Conservation (phyloP, 2,329 filamentous ascomycete genomes). For the Waltergamsia citrina region DNA sequence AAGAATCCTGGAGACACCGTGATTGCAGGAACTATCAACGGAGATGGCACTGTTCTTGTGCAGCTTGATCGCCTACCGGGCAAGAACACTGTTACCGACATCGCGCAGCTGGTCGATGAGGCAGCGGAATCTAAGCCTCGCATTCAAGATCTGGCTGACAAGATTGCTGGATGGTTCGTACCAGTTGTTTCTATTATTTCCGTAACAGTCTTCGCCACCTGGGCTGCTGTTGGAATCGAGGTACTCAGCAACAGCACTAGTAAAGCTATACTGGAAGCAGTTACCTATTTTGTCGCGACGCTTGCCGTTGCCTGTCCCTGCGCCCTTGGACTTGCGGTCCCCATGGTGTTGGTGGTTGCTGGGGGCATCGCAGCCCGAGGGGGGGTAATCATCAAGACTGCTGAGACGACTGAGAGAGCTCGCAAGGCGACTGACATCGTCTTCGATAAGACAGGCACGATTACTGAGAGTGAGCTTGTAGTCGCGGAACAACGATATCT, state of each 20-base stretch:
- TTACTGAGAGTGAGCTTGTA: constrained; percentile 38
- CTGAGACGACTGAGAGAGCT: constrained; percentile 40
- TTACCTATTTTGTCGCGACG: constrained; percentile 30
- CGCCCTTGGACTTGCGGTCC: constrained; percentile 54
- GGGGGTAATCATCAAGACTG: constrained; percentile 50
- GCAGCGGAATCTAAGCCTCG: constrained; percentile 49
- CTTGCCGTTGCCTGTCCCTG: constrained; percentile 56
- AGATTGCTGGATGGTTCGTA: constrained; percentile 49
- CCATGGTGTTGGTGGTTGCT: constrained; percentile 56
- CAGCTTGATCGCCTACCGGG: constrained; percentile 39
- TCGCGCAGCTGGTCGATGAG: constrained; percentile 49
- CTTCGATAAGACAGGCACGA: constrained; percentile 58
- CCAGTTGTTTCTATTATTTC: constrained; percentile 41
- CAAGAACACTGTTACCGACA: constrained; percentile 50
- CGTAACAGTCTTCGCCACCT: constrained; percentile 38
- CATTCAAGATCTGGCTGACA: constrained; percentile 49
- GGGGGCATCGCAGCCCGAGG: constrained; percentile 45
- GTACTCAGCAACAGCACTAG: constrained; percentile 24
- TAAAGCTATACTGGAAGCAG: constrained; percentile 16
- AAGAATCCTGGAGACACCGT: constrained; percentile 37
- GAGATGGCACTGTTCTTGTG: constrained; percentile 36
- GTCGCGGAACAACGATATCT: no score
- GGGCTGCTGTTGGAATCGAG: constrained; percentile 32
- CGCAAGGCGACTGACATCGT: constrained; percentile 44
- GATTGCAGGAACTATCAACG: constrained; percentile 51